These are phyloP conservation scores for Elymus sibiricus DNA, from an alignment of 176 grass and related monocot species.

Conservation along the genomic window DNA sequence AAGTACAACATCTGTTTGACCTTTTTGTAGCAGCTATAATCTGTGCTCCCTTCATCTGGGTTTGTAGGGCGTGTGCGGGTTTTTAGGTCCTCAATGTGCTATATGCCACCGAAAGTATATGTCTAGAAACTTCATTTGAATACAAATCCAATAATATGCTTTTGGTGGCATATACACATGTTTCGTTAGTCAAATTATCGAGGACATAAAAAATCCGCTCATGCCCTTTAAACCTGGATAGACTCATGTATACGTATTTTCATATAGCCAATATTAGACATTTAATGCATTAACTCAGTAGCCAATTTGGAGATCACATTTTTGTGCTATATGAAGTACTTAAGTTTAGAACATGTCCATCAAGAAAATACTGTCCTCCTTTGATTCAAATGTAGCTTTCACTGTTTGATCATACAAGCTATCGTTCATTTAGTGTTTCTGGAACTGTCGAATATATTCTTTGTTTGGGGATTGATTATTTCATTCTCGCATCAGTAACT, in stretches of 20 bases:
- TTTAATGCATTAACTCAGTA: background rate
- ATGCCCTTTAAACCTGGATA: background rate
- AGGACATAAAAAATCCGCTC: background rate
- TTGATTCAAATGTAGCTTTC: constrained; percentile 31
- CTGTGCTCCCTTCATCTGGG: background rate
- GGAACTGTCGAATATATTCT: background rate
- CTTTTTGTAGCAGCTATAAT: background rate
- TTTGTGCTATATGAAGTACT: background rate
- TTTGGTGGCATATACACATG: background rate
- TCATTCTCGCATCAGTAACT: background rate
- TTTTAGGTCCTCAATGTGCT: no score
- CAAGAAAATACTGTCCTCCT: constrained; percentile 3
- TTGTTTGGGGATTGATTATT: background rate
- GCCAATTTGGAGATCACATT: background rate
- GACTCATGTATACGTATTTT: background rate
- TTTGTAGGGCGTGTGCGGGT: no score
- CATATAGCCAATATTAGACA: background rate
- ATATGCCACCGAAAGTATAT: background rate
- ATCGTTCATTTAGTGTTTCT: background rate
- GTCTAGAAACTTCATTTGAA: background rate
- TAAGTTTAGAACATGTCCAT: background rate
- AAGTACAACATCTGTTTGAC: constrained; percentile 4
- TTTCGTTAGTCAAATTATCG: background rate
- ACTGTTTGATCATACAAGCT: background rate
- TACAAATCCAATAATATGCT: background rate